Base-by-base conservation (phyloP, 2,329 filamentous ascomycete genomes). In the Mycosphaerelloides madeirae region DNA sequence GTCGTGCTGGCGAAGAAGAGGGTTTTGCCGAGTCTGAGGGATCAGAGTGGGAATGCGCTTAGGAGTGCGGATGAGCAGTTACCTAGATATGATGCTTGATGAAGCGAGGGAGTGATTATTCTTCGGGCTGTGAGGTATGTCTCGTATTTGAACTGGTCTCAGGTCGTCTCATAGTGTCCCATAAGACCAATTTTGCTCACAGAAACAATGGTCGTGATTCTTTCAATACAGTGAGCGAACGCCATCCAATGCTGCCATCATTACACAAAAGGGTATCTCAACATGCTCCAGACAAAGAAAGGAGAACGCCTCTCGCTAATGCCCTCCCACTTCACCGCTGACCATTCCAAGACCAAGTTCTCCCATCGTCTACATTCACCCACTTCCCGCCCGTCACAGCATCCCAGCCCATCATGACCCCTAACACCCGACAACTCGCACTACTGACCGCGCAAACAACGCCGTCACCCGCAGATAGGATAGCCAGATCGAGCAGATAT, bases 401-500 rank as follows among this genome's bases (percentile, higher is more conserved):
- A 29, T 90, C 83, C 85, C 86, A 90, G 0, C 88, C 88, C 80
- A 93, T 81, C 83, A 94, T 89, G 31, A 95, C 86, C 2, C 79
- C 88, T 50, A 94, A 63, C 41, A 94, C 59, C 16, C 86, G 77
- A 63, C 88, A 95, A 3, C 64, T 71, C 13, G 68, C 64, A 50
- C 82, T 79, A 55, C 83, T 87, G 18, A 90, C 83, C 2, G 82
- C 85, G 59, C 88, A 95, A 1, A 95, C 76, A 6, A 93, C 74
- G 11, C 72, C 75, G 62, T 93, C 87, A 43, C 79, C 77, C 20
- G 76, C 73, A 0, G 81, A 79, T 34, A 94, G 70, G 18, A 94
- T 83, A 1, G 84, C 80, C 44, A 94, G 68, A 66, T 95, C 88
- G 67, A 94, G 78, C 63, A 89, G 68, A 66, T 93, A 94, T 2